These are phyloP conservation scores for Erodium maritimum DNA, from an alignment of 345 rosid species.

Conservation along the genomic window DNA sequence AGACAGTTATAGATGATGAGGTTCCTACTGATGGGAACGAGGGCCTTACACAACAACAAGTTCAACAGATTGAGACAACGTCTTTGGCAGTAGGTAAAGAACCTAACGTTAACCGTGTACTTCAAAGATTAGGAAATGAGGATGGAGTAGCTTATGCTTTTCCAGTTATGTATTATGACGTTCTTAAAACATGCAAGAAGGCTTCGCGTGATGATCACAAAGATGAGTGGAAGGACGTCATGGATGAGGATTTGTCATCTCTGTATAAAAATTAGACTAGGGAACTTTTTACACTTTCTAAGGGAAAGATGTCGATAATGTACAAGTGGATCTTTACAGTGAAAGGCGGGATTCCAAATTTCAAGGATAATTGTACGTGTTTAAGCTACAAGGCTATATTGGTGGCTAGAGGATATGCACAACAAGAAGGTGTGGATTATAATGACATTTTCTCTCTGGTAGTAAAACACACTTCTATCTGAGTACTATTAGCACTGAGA, in stretches of 20 bases:
- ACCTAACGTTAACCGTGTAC: too few relatives aligned
- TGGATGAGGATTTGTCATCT: not conserved
- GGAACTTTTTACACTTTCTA: not conserved
- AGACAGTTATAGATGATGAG: too few relatives aligned
- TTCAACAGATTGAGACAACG: not conserved
- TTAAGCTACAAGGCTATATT: too few relatives aligned
- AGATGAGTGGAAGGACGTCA: not conserved
- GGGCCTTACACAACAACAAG: too few relatives aligned
- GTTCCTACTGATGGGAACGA: too few relatives aligned
- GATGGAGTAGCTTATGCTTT: not conserved
- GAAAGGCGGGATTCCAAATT: not conserved
- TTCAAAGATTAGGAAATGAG: too few relatives aligned
- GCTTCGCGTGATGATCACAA: not conserved
- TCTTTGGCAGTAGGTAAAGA: not conserved
- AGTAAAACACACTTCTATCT: not conserved
- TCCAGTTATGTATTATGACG: not conserved
- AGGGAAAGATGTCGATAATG: not conserved
- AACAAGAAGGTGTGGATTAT: not conserved
- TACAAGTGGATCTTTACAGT: too few relatives aligned
- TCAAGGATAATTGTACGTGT: too few relatives aligned
- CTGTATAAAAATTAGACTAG: not conserved
- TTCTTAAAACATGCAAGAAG: not conserved
- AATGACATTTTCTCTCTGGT: not conserved
- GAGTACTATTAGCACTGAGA: not conserved
- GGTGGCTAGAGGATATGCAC: too few relatives aligned